A percentile compares a stretch with the other conserved stretches of the same genome.
phyloP scores from a whole-genome alignment of 176 grass and related monocot genomes.

The Carex parvula region DNA sequence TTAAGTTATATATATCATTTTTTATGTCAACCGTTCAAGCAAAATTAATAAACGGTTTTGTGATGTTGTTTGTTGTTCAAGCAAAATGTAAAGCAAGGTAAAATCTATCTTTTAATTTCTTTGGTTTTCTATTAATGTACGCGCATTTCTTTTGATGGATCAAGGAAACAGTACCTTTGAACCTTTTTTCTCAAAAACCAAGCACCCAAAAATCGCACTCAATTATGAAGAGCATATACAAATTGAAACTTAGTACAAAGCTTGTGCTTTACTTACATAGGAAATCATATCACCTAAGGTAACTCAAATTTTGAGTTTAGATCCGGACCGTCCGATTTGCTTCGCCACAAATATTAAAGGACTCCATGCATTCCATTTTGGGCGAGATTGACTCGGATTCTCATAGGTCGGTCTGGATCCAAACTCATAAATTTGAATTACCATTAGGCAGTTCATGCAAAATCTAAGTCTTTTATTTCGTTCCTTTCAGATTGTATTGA shows the following conservation, averaged over 20 bases:
- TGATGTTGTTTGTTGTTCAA: not conserved
- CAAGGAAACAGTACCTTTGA: not conserved
- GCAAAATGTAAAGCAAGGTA: not conserved
- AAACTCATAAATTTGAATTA: no score
- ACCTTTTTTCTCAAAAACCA: not conserved
- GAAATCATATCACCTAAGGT: no score
- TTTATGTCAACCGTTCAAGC: not conserved
- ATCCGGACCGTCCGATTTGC: no score
- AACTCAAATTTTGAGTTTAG: no score
- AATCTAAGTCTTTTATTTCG: no score
- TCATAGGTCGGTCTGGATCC: no score
- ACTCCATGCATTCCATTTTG: no score
- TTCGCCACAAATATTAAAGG: no score
- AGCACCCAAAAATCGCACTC: not conserved
- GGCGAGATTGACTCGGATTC: no score
- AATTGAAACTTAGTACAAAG: not conserved
- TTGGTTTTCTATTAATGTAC: not conserved
- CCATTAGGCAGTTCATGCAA: no score
- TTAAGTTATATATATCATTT: slow-evolving; percentile 7
- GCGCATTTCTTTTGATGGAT: not conserved
- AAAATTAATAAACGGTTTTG: slow-evolving; percentile 2
- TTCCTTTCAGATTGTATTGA: no score
- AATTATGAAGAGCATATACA: not conserved
- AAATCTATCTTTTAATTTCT: not conserved
- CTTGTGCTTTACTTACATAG: no score